These are phyloP conservation scores for Purshia tridentata DNA, from an alignment of 306 rosid species.

Conservation along the genomic window DNA sequence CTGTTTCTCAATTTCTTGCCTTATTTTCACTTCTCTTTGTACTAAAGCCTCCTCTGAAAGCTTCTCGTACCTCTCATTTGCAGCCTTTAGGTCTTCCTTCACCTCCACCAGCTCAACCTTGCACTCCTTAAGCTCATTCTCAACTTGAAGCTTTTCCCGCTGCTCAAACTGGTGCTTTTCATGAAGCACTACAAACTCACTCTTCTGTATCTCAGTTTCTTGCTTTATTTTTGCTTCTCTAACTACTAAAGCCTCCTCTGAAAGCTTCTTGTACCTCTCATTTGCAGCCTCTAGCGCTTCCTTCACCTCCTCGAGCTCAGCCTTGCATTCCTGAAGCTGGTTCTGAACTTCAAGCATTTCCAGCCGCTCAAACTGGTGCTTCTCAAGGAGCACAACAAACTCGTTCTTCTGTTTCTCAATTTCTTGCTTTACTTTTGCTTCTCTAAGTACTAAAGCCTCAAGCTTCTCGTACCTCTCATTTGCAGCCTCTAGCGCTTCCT, in stretches of 20 bases:
- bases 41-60: constrained; percentile 11
- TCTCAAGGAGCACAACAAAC: not conserved
- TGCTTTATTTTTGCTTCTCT: too few species aligned
- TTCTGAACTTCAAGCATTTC: not conserved
- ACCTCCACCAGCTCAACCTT: not conserved
- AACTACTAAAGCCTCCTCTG: too few species aligned
- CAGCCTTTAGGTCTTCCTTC: constrained; percentile 9
- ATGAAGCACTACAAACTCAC: too few species aligned
- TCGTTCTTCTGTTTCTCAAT: constrained; percentile 6
- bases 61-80: not conserved
- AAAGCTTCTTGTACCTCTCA: not conserved
- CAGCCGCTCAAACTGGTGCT: not conserved
- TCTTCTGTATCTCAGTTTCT: too few species aligned
- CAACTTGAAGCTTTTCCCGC: not conserved
- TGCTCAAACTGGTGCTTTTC: not conserved
- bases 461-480: not conserved
- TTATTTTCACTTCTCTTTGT: constrained; percentile 13
- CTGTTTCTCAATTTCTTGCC: constrained; percentile 15
- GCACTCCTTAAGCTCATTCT: not conserved
- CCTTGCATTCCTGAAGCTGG: not conserved
- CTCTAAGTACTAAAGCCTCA: not conserved
- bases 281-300: not conserved
- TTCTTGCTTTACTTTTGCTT: constrained; percentile 14
- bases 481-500: constrained; percentile 5
- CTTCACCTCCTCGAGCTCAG: not conserved